These are phyloP conservation scores for Halocafeteria seosinensis DNA, from an alignment of 108 stramenopile species.

Conservation along the genomic window DNA sequence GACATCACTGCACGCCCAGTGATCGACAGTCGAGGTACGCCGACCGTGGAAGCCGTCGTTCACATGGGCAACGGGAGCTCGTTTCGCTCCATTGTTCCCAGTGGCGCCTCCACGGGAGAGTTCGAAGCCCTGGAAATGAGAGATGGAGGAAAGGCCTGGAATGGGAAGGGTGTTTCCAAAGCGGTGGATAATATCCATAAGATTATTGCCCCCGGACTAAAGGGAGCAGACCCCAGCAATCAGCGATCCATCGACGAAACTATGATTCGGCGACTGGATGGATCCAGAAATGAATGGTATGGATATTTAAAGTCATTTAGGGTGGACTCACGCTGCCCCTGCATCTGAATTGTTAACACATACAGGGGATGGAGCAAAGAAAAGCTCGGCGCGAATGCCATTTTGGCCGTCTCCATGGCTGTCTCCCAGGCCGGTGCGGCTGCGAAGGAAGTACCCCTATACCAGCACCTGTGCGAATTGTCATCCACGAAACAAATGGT, in stretches of 20 bases:
- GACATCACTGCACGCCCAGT: slow-evolving; percentile 74
- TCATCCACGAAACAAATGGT: slow-evolving; percentile 76
- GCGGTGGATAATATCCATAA: slow-evolving; percentile 88
- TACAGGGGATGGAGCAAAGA: slow-evolving; percentile 47
- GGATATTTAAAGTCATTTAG: too few species aligned
- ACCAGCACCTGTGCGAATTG: slow-evolving; percentile 92
- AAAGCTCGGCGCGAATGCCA: slow-evolving; percentile 94
- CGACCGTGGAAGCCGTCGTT: slow-evolving; percentile 82
- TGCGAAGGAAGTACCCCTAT: slow-evolving; percentile 81
- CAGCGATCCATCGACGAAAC: slow-evolving; percentile 74
- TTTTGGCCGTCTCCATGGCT: slow-evolving; percentile 94
- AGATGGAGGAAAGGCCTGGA: slow-evolving; percentile 84
- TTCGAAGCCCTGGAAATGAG: slow-evolving; percentile 93
- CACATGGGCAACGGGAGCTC: slow-evolving; percentile 29
- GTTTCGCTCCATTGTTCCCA: slow-evolving; percentile 74
- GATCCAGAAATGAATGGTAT: slow-evolving; percentile 60
- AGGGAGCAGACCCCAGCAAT: slow-evolving; percentile 76
- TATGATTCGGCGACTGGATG: slow-evolving; percentile 67
- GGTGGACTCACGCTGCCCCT: too few species aligned
- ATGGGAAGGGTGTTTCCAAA: slow-evolving; percentile 84
- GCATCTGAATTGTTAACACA: too few species aligned
- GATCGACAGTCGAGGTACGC: slow-evolving; percentile 96
- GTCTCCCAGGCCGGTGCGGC: slow-evolving; percentile 91
- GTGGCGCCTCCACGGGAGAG: slow-evolving; percentile 85
- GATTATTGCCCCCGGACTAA: slow-evolving; percentile 62